Percentiles rank a stretch among this genome's conserved stretches.
phyloP scores from a whole-genome alignment of 2,329 filamentous ascomycete species.

The Fusarium paranaense region DNA sequence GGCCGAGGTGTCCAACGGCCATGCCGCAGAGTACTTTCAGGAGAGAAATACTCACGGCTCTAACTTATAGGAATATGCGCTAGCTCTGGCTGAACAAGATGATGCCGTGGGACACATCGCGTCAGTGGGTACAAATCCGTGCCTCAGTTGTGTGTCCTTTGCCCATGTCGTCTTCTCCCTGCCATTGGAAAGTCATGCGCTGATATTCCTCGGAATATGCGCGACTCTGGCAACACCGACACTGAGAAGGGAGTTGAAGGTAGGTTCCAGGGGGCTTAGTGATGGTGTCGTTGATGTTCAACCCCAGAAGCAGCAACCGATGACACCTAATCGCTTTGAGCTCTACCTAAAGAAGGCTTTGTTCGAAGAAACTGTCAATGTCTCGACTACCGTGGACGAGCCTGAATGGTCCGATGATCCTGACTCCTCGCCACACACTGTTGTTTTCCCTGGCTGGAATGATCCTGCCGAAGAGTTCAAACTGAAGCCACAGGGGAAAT shows the following conservation, averaged over 20 bases:
- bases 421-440: too few species aligned
- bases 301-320: background rate
- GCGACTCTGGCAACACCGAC: background rate
- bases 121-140: background rate
- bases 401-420: background rate
- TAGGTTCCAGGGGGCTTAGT: too few species aligned
- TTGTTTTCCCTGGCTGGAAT: slow-evolving; percentile 4
- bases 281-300: background rate
- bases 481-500: background rate
- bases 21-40: background rate
- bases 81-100: background rate
- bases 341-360: slow-evolving; percentile 6
- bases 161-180: background rate
- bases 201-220: background rate
- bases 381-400: background rate
- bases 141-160: background rate
- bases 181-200: background rate
- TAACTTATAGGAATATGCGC: background rate
- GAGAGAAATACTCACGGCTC: background rate
- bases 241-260: background rate
- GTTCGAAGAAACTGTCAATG: background rate
- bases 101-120: background rate
- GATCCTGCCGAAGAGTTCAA: background rate
- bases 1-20: background rate
- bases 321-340: background rate